phyloP scores from a whole-genome alignment of 140 eudicot species.

The Senecio squalidus region DNA sequence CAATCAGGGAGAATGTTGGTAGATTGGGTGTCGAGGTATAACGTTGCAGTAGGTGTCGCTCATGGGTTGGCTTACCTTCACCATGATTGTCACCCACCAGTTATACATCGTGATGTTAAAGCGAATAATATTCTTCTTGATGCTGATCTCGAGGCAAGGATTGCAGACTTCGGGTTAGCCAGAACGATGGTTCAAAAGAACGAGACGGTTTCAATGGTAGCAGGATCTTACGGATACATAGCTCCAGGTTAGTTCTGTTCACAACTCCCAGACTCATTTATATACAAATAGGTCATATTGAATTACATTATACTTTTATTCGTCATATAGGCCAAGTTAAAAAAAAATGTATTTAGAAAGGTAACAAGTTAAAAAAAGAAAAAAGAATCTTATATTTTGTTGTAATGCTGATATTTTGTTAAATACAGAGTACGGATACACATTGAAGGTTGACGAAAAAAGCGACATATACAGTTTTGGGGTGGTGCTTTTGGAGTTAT shows the following conservation, averaged over 20 bases:
- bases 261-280: background rate
- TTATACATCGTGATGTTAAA: constrained; percentile 65
- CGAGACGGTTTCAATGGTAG: constrained; percentile 70
- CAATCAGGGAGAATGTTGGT: constrained; percentile 43
- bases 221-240: constrained; percentile 68
- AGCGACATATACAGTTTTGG: constrained; percentile 72
- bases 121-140: constrained; percentile 58
- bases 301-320: background rate
- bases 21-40: constrained; percentile 72
- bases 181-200: constrained; percentile 56
- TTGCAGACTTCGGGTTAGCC: constrained; percentile 67
- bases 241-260: constrained; percentile 54
- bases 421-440: constrained; percentile 56
- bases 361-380: too few relatives aligned
- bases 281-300: background rate
- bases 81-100: constrained; percentile 57
- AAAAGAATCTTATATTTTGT: too few relatives aligned
- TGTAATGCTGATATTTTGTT: too few relatives aligned
- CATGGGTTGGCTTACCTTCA: constrained; percentile 71
- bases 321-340: background rate
- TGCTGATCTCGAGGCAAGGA: constrained; percentile 54
- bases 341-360: too few relatives aligned
- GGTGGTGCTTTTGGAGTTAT: constrained; percentile 59
- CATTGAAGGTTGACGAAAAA: constrained; percentile 62
- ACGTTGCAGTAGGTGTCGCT: constrained; percentile 55